Base-by-base conservation (phyloP, 495 filamentous ascomycete species). In the Aspergillus indologenus region DNA sequence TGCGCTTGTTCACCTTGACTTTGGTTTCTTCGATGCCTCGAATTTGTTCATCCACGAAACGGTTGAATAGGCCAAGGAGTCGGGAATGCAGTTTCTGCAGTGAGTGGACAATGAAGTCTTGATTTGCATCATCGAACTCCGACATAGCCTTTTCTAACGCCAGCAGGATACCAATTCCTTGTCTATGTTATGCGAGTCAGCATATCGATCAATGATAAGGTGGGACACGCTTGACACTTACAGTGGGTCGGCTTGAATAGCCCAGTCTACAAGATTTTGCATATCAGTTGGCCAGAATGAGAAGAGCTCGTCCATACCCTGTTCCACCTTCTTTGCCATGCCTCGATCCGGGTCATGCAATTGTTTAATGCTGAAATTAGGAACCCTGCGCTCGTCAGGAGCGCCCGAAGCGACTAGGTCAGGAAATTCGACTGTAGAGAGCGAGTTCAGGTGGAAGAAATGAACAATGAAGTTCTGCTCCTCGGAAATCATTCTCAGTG, bases 11-110 rank as follows among this genome's bases (percentile, higher is more conserved):
- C 73, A 96, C 90, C 73, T 96, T 96, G 64, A 98, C 93, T 73
- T 96, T 97, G n/a, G 92, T 97, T 56, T 98, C 93, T 72, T 98
- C 93, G 60, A 98, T 96, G 24, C 91, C 92, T 23, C 90, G 89
- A 45, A 97, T 87, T 65, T 98, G 93, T 59, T 96, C 90, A 68
- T 98, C 94, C 23, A 96, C 85, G 62, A 98, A 96, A 53, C 90
- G 90, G 44, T 83, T 84, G 75, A 96, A 96, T 21, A 90, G 81
- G 29, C 81, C 83, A 58, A 87, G 83, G 40, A 97, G 80, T 34
- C 84, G 87, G 57, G 84, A 81, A 65, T 92, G 90, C 8, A 96
- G 70, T 67, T 90, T 92, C 61, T 91, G 87, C 0, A 98, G 75
- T 0, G 87, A 76, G 60, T 86, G 87, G 46, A 88, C 83, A 43